phyloP scores from a whole-genome alignment of 192 early-diverging fungal species.

The Phlyctochytrium bullatum region DNA sequence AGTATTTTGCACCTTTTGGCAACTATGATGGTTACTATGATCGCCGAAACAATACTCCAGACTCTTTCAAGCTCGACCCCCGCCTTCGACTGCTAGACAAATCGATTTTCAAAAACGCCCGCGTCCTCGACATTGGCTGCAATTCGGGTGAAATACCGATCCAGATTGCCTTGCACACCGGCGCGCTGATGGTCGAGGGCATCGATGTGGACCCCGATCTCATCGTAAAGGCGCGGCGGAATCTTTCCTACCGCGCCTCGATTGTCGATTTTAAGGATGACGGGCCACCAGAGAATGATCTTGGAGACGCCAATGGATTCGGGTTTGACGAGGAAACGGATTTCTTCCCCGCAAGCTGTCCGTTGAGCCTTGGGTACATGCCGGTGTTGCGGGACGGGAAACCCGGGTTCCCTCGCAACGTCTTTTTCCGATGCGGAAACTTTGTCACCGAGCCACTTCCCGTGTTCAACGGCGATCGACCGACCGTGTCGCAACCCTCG shows the following conservation, averaged over 20 bases:
- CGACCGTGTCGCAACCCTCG: too few relatives aligned
- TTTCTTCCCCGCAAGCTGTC: slow-evolving; percentile 57
- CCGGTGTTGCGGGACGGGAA: slow-evolving; percentile 20
- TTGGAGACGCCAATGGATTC: slow-evolving; percentile 7
- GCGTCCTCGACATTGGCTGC: slow-evolving; percentile 78
- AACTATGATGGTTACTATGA: slow-evolving; percentile 65
- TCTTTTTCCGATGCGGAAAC: slow-evolving; percentile 57
- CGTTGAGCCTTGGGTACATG: slow-evolving; percentile 37
- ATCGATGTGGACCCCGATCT: slow-evolving; percentile 72
- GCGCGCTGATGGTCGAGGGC: slow-evolving; percentile 57
- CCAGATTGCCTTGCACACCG: slow-evolving; percentile 45
- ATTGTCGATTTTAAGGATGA: not conserved
- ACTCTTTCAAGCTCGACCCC: slow-evolving; percentile 39
- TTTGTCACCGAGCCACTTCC: slow-evolving; percentile 51
- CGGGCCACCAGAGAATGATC: not conserved
- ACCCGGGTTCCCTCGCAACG: slow-evolving; percentile 57
- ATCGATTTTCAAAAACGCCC: slow-evolving; percentile 48
- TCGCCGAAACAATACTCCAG: slow-evolving; percentile 22
- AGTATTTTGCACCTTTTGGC: slow-evolving; percentile 36
- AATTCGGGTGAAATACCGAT: slow-evolving; percentile 65
- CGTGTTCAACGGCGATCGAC: slow-evolving; percentile 6
- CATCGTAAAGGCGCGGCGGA: slow-evolving; percentile 54
- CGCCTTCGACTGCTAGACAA: slow-evolving; percentile 55
- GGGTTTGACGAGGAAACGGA: slow-evolving; percentile 13
- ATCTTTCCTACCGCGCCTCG: slow-evolving; percentile 23